A percentile compares a stretch with the other conserved stretches of the same genome.
Evolutionary conservation across 2,329 filamentous ascomycete species (phyloP).

Genomic region (Pseudocercospora macadamiae): DNA sequence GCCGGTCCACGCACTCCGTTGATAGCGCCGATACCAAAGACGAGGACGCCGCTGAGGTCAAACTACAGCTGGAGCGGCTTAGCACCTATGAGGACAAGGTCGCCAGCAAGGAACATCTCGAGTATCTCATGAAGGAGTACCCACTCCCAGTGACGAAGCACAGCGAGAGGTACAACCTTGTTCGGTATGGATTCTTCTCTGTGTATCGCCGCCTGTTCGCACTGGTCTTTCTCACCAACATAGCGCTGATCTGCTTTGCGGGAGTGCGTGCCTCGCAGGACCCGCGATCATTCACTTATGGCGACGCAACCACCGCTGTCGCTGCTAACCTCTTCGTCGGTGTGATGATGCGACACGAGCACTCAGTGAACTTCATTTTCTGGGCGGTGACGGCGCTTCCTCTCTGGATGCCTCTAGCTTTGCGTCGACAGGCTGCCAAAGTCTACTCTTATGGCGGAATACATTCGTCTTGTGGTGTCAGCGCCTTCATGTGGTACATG

Average conservation of each 20-base stretch:
- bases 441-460: constrained; percentile 47
- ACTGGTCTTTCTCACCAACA: constrained; percentile 33
- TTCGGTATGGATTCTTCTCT: constrained; percentile 36
- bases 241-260: constrained; percentile 26
- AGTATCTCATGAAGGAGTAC: constrained; percentile 21
- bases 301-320: constrained; percentile 38
- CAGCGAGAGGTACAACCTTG: constrained; percentile 25
- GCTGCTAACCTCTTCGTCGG: constrained; percentile 40
- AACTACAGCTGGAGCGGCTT: constrained; percentile 9
- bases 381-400: constrained; percentile 38
- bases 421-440: constrained; percentile 43
- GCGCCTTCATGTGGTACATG: constrained; percentile 50
- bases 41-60: background rate
- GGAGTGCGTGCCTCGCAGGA: background rate
- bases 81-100: constrained; percentile 20
- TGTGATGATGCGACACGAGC: constrained; percentile 44
- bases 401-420: constrained; percentile 37
- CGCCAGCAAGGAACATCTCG: constrained; percentile 30
- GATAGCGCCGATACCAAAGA: background rate
- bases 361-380: constrained; percentile 46
- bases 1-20: background rate
- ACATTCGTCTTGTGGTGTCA: constrained; percentile 43
- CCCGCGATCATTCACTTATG: constrained; percentile 25
- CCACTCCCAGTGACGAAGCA: constrained; percentile 29
- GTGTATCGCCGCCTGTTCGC: constrained; percentile 38